Conservation (phyloP, 2,329 filamentous ascomycete genomes). For the Canariomyces notabilis region DNA sequence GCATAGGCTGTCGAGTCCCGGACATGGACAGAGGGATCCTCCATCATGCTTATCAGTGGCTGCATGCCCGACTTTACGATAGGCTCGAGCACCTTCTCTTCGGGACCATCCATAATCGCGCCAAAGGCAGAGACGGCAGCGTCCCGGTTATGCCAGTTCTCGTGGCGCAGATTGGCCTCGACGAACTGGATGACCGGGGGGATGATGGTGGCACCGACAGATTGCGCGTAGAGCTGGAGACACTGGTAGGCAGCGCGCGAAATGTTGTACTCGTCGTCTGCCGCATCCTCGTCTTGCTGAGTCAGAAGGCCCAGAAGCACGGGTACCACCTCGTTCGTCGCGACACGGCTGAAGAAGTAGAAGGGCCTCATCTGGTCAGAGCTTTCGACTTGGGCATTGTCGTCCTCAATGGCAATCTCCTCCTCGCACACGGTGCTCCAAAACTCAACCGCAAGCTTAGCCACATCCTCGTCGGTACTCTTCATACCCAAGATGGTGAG, state of each 20-base stretch:
- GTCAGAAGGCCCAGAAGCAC: conserved; percentile 84
- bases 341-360: conserved; percentile 93
- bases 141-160: conserved; percentile 93
- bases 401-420: conserved; percentile 95
- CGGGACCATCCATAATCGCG: conserved; percentile 97
- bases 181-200: conserved; percentile 85
- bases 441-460: conserved; percentile 97
- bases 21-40: conserved; percentile 82
- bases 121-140: conserved; percentile 96
- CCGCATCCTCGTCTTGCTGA: conserved; percentile 95
- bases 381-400: conserved; percentile 73
- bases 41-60: conserved; percentile 87
- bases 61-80: conserved; percentile 93
- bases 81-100: conserved; percentile 84
- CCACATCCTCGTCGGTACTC: conserved; percentile 93
- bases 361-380: conserved; percentile 82
- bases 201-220: conserved; percentile 79
- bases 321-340: conserved; percentile 88
- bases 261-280: conserved; percentile 96
- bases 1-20: conserved; percentile 95
- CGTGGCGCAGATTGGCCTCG: conserved; percentile 79
- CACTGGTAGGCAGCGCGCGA: conserved; percentile 95
- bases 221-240: conserved; percentile 89
- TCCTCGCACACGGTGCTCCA: conserved; percentile 99
- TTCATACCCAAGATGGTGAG: conserved; percentile 98